These are phyloP conservation scores for Inga leiocalycina DNA, from an alignment of 306 rosid species.

Conservation along the genomic window DNA sequence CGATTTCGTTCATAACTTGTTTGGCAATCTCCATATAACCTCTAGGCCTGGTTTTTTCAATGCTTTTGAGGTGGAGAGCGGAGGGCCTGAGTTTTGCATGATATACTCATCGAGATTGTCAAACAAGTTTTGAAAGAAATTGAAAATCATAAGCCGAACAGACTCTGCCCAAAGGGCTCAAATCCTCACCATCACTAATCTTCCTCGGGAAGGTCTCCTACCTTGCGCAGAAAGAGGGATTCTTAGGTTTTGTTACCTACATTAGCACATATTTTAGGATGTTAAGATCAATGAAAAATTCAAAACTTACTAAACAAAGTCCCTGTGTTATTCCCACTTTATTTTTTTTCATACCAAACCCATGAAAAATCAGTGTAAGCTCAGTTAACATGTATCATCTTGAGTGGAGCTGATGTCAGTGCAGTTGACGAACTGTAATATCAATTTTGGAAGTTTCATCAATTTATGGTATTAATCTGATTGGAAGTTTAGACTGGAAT, in stretches of 20 bases:
- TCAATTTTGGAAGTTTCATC: not conserved
- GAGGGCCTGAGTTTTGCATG: not conserved
- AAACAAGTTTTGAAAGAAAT: constrained; percentile 24
- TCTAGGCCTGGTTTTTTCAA: not conserved
- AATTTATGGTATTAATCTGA: too few species aligned
- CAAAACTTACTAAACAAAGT: not conserved
- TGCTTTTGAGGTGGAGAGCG: not conserved
- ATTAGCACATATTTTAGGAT: not conserved
- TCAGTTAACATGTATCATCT: not conserved
- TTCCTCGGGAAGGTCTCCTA: too few species aligned
- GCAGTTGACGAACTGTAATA: not conserved
- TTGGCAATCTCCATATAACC: not conserved
- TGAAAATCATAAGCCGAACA: not conserved
- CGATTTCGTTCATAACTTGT: constrained; percentile 9
- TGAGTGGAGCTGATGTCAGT: not conserved
- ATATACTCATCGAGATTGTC: not conserved
- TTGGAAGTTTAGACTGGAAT: not conserved
- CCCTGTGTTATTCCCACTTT: not conserved
- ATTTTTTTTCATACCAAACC: not conserved
- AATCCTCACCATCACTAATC: constrained; percentile 1
- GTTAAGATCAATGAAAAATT: constrained; percentile 6
- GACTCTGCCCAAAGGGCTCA: not conserved
- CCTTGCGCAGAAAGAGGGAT: too few species aligned
- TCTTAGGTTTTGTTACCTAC: not conserved
- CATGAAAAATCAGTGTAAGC: not conserved